Percentiles rank a stretch among this genome's conserved stretches.
These are phyloP conservation scores for Penicillium bovifimosum DNA, from an alignment of 495 filamentous ascomycete genomes.

Conservation along the genomic window DNA sequence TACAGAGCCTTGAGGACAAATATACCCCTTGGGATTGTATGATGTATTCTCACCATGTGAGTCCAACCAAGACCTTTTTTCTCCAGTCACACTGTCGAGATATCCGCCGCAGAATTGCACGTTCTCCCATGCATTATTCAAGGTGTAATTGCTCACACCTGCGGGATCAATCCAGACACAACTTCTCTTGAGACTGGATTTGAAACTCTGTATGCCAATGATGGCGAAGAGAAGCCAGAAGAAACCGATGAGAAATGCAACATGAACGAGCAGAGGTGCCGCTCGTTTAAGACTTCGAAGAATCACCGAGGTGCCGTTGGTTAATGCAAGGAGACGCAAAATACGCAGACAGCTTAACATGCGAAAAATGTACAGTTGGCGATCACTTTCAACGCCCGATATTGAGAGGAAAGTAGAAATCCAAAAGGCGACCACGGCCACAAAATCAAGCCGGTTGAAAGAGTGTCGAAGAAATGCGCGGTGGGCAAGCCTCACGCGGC, in stretches of 20 bases:
- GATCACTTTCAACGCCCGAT: constrained; percentile 56
- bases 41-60: constrained; percentile 37
- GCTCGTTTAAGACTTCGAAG: constrained; percentile 93
- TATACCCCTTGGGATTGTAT: constrained; percentile 71
- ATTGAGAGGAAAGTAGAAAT: constrained; percentile 71
- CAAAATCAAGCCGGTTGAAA: constrained; percentile 92
- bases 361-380: constrained; percentile 81
- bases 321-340: constrained; percentile 79
- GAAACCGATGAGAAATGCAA: constrained; percentile 93
- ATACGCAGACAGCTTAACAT: constrained; percentile 96
- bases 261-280: constrained; percentile 86
- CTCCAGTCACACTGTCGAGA: constrained; percentile 53
- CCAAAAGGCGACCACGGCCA: constrained; percentile 97
- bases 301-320: constrained; percentile 90
- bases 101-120: constrained; percentile 86
- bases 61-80: constrained; percentile 60
- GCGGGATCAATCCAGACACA: constrained; percentile 77
- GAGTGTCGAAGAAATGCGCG: constrained; percentile 90
- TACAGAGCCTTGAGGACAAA: constrained; percentile 76
- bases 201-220: constrained; percentile 95
- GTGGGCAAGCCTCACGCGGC: constrained; percentile 77
- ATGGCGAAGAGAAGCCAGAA: constrained; percentile 99
- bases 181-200: constrained; percentile 79
- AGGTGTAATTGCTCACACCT: constrained; percentile 33
- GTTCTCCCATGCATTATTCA: constrained; percentile 44